These are phyloP conservation scores for Kodamaea alishanica DNA, from an alignment of 1,139 yeast species.

Conservation along the genomic window DNA sequence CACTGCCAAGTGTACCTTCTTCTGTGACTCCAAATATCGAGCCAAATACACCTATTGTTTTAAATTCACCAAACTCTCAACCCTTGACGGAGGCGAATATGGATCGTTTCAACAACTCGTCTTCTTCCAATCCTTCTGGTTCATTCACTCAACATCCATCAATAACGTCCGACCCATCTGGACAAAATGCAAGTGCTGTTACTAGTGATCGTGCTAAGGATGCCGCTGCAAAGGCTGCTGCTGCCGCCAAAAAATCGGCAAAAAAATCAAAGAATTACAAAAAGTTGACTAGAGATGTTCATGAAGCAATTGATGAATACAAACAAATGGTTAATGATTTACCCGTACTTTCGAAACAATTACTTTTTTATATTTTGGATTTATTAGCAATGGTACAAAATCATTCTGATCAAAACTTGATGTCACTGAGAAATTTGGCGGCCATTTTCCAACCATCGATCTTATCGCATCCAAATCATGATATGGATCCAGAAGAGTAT, in stretches of 20 bases:
- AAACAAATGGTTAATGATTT: conserved; percentile 61
- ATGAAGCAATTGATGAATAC: conserved; percentile 67
- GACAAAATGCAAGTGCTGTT: not conserved
- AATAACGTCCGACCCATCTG: conserved; percentile 3
- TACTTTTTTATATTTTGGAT: conserved; percentile 85
- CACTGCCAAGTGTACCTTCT: not conserved
- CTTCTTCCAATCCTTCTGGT: conserved; percentile 7
- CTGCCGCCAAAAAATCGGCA: conserved; percentile 17
- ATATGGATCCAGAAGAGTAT: conserved; percentile 87
- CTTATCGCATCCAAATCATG: conserved; percentile 87
- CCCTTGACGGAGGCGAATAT: conserved; percentile 33
- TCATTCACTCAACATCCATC: not conserved
- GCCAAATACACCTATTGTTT: conserved; percentile 6
- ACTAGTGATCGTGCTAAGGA: not conserved
- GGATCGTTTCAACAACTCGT: conserved; percentile 21
- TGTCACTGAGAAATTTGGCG: conserved; percentile 91
- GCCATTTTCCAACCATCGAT: conserved; percentile 96
- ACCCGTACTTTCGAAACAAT: conserved; percentile 71
- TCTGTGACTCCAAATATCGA: not conserved
- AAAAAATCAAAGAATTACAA: conserved; percentile 29
- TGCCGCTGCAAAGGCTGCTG: conserved; percentile 11
- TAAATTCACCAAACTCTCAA: conserved; percentile 20
- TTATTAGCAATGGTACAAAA: conserved; percentile 82
- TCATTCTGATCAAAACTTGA: conserved; percentile 71
- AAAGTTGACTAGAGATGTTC: conserved; percentile 55